Evolutionary conservation across 2,329 filamentous ascomycete species (phyloP).

Genomic region (Colletotrichum godetiae): DNA sequence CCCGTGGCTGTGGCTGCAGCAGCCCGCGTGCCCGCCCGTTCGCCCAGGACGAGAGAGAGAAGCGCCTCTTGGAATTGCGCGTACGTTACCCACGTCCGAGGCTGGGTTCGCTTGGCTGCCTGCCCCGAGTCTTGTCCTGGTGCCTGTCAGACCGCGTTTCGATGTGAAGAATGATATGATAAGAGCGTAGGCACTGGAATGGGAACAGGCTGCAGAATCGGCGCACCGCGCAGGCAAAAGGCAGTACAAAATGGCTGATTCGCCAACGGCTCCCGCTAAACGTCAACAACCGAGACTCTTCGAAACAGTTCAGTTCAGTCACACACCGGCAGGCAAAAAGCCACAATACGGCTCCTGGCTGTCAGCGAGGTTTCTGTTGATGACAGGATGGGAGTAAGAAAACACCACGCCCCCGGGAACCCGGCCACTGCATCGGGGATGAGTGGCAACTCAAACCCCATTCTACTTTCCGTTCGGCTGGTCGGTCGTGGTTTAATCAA

Average conservation of each 20-base stretch:
- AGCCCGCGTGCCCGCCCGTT: neutral
- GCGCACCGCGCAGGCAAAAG: neutral
- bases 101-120: neutral
- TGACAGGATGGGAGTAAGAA: neutral
- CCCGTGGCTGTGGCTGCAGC: constrained; percentile 25
- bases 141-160: neutral
- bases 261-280: constrained; percentile 6
- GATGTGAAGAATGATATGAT: constrained; percentile 1
- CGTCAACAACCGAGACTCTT: neutral
- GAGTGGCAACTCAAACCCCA: neutral
- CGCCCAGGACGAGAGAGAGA: neutral
- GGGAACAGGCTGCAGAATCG: constrained; percentile 9
- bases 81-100: neutral
- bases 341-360: neutral
- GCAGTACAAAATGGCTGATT: neutral
- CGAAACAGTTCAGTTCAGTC: neutral
- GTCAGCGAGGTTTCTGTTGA: neutral
- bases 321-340: neutral
- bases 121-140: neutral
- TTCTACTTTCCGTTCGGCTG: neutral
- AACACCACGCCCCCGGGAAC: neutral
- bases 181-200: constrained; percentile 1
- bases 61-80: neutral
- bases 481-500: neutral
- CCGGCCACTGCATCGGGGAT: neutral